These are phyloP conservation scores for Fusarium sp. DNA, from an alignment of 2,329 filamentous ascomycete species.

Conservation along the genomic window DNA sequence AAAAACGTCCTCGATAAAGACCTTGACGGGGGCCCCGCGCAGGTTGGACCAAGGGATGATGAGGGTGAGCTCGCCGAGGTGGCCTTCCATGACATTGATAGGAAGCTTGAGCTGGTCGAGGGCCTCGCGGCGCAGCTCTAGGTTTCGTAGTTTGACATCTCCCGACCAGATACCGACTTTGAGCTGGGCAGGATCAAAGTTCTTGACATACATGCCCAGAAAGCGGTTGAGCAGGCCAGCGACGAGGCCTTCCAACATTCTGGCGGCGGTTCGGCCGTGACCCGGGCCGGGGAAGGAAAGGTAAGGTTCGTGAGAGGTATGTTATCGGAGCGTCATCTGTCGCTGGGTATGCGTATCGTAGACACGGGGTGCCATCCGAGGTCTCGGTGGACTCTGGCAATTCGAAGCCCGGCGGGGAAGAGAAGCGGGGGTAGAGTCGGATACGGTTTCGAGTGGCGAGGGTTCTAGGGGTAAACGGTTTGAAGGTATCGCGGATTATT, in stretches of 20 bases:
- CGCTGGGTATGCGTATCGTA: slow-evolving; percentile 24
- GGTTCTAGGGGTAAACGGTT: slow-evolving; percentile 3
- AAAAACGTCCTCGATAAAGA: slow-evolving; percentile 97
- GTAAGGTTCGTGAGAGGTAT: slow-evolving; percentile 20
- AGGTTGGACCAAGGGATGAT: slow-evolving; percentile 98
- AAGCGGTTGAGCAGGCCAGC: slow-evolving; percentile 98
- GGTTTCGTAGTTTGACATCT: slow-evolving; percentile 93
- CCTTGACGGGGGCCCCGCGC: slow-evolving; percentile 91
- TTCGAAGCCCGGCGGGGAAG: not conserved
- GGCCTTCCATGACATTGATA: slow-evolving; percentile 95
- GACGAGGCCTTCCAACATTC: slow-evolving; percentile 97
- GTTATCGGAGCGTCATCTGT: slow-evolving; percentile 43
- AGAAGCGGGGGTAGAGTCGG: slow-evolving; percentile 22
- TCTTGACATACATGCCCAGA: slow-evolving; percentile 99
- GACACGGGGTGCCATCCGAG: slow-evolving; percentile 39
- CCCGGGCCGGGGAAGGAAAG: slow-evolving; percentile 71
- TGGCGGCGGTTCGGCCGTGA: slow-evolving; percentile 72
- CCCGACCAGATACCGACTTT: slow-evolving; percentile 99
- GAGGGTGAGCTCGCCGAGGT: slow-evolving; percentile 91
- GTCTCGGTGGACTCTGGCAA: slow-evolving; percentile 24
- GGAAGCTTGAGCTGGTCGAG: slow-evolving; percentile 97
- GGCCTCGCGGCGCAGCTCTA: slow-evolving; percentile 93
- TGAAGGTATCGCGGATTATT: slow-evolving; percentile 34
- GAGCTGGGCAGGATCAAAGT: slow-evolving; percentile 97
- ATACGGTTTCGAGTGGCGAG: slow-evolving; percentile 6